Percentiles rank a stretch among this genome's conserved stretches.
Evolutionary conservation across 2,329 filamentous ascomycete genomes (phyloP).

Genomic region (Macrophomina pseudophaseolina): DNA sequence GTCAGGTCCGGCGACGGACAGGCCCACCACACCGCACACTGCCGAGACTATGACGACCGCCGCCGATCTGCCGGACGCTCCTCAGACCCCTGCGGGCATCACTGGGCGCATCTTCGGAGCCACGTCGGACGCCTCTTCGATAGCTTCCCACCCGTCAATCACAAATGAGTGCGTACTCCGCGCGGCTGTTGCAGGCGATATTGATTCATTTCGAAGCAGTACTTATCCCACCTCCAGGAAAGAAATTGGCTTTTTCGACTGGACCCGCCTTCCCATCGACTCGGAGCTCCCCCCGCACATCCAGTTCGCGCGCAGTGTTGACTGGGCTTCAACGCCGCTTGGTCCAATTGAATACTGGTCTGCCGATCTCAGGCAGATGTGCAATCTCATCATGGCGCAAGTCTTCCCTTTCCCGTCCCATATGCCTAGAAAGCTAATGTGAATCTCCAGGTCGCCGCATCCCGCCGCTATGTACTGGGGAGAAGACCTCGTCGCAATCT

Average conservation of each 20-base stretch:
- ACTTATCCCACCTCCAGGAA: slow-evolving; percentile 32
- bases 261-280: slow-evolving; percentile 73
- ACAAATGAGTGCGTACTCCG: slow-evolving; percentile 49
- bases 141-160: slow-evolving; percentile 34
- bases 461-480: slow-evolving; percentile 83
- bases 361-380: slow-evolving; percentile 74
- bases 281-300: slow-evolving; percentile 72
- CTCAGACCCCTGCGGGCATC: slow-evolving; percentile 11
- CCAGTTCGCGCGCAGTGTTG: slow-evolving; percentile 70
- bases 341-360: slow-evolving; percentile 78
- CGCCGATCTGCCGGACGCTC: background rate
- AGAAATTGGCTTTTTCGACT: slow-evolving; percentile 71
- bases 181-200: slow-evolving; percentile 45
- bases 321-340: slow-evolving; percentile 75
- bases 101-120: slow-evolving; percentile 18
- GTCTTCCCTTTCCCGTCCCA: too few relatives aligned
- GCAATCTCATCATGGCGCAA: slow-evolving; percentile 74
- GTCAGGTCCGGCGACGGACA: slow-evolving; percentile 24
- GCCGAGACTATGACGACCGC: slow-evolving; percentile 4
- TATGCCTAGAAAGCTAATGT: too few relatives aligned
- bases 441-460: slow-evolving; percentile 36
- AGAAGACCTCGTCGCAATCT: slow-evolving; percentile 68
- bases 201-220: slow-evolving; percentile 46
- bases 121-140: background rate
- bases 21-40: slow-evolving; percentile 3